These are phyloP conservation scores for Coemansia umbellata DNA, from an alignment of 192 early-diverging fungal species.

Conservation along the genomic window DNA sequence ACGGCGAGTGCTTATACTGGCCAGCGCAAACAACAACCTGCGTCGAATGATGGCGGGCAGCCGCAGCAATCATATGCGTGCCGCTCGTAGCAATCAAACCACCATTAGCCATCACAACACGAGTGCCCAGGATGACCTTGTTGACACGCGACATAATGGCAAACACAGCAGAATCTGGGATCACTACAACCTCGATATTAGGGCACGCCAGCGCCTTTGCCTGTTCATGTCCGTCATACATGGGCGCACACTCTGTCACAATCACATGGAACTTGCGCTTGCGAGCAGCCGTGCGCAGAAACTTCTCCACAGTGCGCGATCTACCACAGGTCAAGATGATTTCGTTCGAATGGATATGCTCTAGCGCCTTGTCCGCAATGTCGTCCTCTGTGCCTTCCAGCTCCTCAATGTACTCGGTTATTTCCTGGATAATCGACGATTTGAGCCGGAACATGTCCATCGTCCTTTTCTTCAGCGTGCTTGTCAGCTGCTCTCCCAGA, in stretches of 20 bases:
- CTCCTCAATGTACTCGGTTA: conserved; percentile 88
- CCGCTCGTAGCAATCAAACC: conserved; percentile 82
- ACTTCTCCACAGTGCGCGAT: conserved; percentile 80
- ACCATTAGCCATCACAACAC: conserved; percentile 92
- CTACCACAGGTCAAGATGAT: conserved; percentile 91
- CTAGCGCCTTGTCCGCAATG: conserved; percentile 79
- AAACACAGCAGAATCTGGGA: conserved; percentile 91
- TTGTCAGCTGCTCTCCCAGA: conserved; percentile 58
- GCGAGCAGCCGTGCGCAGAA: conserved; percentile 79
- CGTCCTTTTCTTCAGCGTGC: conserved; percentile 28
- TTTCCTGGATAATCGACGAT: conserved; percentile 70
- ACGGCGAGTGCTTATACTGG: conserved; percentile 82
- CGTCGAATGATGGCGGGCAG: conserved; percentile 88
- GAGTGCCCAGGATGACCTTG: conserved; percentile 92
- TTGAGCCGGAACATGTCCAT: conserved; percentile 57
- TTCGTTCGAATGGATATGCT: conserved; percentile 94
- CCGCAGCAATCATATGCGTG: conserved; percentile 76
- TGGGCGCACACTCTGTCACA: conserved; percentile 87
- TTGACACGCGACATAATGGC: conserved; percentile 97
- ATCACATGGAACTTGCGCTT: conserved; percentile 92
- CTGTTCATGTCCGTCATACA: conserved; percentile 84
- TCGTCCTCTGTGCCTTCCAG: conserved; percentile 71
- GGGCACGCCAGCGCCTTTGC: conserved; percentile 65
- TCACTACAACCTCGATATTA: conserved; percentile 88
- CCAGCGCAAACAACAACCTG: conserved; percentile 92